phyloP scores from a whole-genome alignment of 352 stramenopile genomes.

The Globisporangium uncinulatum region DNA sequence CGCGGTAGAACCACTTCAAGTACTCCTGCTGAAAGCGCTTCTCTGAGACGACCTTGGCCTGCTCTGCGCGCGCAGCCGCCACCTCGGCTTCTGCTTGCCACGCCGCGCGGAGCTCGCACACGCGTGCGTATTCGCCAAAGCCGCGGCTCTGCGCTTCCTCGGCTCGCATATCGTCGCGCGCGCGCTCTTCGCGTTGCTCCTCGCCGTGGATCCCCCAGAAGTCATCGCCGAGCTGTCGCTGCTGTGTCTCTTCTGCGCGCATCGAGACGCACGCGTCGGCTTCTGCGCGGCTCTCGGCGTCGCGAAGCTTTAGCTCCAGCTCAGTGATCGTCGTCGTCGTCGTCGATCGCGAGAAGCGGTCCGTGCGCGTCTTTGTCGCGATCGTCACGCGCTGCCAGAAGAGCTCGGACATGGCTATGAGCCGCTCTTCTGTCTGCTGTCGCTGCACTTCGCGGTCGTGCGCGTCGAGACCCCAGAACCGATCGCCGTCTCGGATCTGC shows the following conservation, averaged over 20 bases:
- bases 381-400: constrained; percentile 41
- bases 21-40: constrained; percentile 40
- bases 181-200: constrained; percentile 26
- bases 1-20: constrained; percentile 57
- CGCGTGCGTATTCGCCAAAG: constrained; percentile 21
- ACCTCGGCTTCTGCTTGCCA: constrained; percentile 32
- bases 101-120: constrained; percentile 20
- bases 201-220: constrained; percentile 67
- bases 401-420: constrained; percentile 29
- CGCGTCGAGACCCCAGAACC: constrained; percentile 47
- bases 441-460: constrained; percentile 35
- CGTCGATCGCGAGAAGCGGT: constrained; percentile 13
- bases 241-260: constrained; percentile 27
- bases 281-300: constrained; percentile 24
- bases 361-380: constrained; percentile 14
- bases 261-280: constrained; percentile 25
- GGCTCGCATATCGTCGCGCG: constrained; percentile 26
- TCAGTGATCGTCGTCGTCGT: too few relatives aligned
- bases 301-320: constrained; percentile 16
- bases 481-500: constrained; percentile 37
- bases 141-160: constrained; percentile 33
- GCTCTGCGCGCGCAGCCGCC: constrained; percentile 9
- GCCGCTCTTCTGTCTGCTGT: constrained; percentile 32
- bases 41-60: constrained; percentile 22
- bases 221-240: constrained; percentile 35